Conservation (phyloP, 257 asterid genomes). For the Nyctanthes arbortristis region DNA sequence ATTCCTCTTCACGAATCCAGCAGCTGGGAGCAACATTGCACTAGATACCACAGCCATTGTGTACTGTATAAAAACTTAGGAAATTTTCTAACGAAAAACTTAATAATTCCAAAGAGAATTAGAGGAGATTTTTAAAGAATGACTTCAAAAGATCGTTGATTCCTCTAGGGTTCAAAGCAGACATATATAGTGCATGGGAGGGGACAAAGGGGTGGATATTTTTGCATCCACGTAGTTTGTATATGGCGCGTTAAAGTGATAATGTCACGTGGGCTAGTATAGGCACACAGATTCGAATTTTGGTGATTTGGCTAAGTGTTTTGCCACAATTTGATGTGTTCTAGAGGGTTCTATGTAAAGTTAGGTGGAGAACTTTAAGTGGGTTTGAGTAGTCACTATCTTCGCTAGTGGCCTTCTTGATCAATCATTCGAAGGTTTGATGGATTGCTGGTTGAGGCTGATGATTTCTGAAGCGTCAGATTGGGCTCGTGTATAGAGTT, state of each 20-base stretch:
- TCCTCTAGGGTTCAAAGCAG: no score
- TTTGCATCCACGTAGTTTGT: slow-evolving; percentile 39
- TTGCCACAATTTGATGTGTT: slow-evolving; percentile 1
- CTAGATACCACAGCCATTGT: background rate
- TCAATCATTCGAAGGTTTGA: no score
- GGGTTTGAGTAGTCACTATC: background rate
- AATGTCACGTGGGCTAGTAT: slow-evolving; percentile 32
- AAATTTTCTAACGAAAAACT: background rate
- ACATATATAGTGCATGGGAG: no score
- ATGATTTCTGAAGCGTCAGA: no score
- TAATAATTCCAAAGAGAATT: background rate
- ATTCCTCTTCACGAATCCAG: slow-evolving; percentile 7
- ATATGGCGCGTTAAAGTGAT: slow-evolving; percentile 29
- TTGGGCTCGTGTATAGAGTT: no score
- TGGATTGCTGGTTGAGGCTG: no score
- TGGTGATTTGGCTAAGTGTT: background rate
- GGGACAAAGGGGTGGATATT: slow-evolving; percentile 31
- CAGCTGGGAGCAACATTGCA: slow-evolving; percentile 22
- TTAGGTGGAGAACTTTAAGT: background rate
- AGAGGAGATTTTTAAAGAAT: background rate
- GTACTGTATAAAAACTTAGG: background rate
- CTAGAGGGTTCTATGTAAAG: background rate
- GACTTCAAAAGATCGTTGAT: background rate
- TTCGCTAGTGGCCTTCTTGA: background rate
- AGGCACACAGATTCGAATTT: slow-evolving; percentile 9